Evolutionary conservation across 1,284 basidiomycete species (phyloP).

Genomic region (Clitocybe nebularis): DNA sequence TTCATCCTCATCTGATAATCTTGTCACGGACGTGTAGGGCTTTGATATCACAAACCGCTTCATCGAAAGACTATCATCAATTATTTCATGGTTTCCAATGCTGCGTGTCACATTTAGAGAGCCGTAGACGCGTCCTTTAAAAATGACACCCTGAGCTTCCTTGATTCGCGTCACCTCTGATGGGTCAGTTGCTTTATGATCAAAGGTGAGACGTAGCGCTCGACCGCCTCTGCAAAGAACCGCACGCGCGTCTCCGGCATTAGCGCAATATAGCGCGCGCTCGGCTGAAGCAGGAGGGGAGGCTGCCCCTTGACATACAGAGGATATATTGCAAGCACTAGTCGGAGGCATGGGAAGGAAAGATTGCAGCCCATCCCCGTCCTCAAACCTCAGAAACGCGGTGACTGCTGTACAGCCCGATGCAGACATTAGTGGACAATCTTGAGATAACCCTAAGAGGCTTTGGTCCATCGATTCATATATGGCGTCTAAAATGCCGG

Average conservation of each 20-base stretch:
- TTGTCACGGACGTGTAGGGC: slow-evolving; percentile 10
- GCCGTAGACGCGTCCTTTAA: slow-evolving; percentile 17
- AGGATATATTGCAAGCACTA: background rate
- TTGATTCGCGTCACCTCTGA: slow-evolving; percentile 13
- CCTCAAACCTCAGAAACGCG: slow-evolving; percentile 17
- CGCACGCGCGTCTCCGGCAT: slow-evolving; percentile 15
- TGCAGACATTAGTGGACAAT: slow-evolving; percentile 14
- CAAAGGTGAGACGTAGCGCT: slow-evolving; percentile 16
- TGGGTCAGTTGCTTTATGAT: slow-evolving; percentile 15
- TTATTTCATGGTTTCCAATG: slow-evolving; percentile 16
- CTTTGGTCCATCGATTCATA: slow-evolving; percentile 15
- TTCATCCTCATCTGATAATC: slow-evolving; percentile 11
- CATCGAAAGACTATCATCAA: slow-evolving; percentile 14
- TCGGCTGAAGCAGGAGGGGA: slow-evolving; percentile 10
- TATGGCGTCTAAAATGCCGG: slow-evolving; percentile 9
- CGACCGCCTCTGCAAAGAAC: slow-evolving; percentile 13
- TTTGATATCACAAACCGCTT: slow-evolving; percentile 15
- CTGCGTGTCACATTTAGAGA: slow-evolving; percentile 17
- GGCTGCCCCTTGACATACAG: background rate
- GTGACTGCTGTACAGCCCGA: slow-evolving; percentile 17
- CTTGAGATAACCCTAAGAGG: slow-evolving; percentile 10
- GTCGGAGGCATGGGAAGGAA: slow-evolving; percentile 9
- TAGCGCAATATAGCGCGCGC: slow-evolving; percentile 17
- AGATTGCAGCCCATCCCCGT: slow-evolving; percentile 10
- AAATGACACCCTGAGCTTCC: slow-evolving; percentile 15